A percentile compares a stretch with the other conserved stretches of the same genome.
These are phyloP conservation scores for Salix udensis DNA, from an alignment of 345 rosid species.

Conservation along the genomic window DNA sequence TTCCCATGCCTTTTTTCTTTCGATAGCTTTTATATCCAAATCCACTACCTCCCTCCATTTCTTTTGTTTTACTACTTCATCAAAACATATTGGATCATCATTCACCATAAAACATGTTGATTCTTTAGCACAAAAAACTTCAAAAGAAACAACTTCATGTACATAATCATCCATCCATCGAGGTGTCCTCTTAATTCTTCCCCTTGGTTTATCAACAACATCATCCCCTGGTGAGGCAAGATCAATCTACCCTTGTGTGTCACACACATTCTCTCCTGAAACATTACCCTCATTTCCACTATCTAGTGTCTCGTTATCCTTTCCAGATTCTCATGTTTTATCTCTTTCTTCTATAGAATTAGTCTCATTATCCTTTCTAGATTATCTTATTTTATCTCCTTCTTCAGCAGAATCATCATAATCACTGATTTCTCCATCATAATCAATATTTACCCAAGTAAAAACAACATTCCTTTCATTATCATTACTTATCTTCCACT, in stretches of 20 bases:
- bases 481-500: neutral
- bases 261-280: no score
- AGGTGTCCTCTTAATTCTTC: no score
- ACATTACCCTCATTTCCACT: no score
- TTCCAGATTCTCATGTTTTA: no score
- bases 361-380: no score
- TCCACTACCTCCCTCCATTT: neutral
- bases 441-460: neutral
- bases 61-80: neutral
- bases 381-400: no score
- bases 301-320: no score
- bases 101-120: no score
- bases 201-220: neutral
- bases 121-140: accelerated
- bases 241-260: no score
- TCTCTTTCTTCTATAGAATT: no score
- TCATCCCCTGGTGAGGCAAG: neutral
- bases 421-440: neutral
- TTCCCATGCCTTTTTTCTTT: neutral
- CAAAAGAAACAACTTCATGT: neutral
- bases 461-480: neutral
- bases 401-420: neutral
- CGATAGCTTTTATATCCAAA: neutral
- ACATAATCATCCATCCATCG: neutral
- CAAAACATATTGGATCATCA: neutral